These are phyloP conservation scores for Rhodotorula sp. DNA, from an alignment of 1,284 basidiomycete genomes.

Conservation along the genomic window DNA sequence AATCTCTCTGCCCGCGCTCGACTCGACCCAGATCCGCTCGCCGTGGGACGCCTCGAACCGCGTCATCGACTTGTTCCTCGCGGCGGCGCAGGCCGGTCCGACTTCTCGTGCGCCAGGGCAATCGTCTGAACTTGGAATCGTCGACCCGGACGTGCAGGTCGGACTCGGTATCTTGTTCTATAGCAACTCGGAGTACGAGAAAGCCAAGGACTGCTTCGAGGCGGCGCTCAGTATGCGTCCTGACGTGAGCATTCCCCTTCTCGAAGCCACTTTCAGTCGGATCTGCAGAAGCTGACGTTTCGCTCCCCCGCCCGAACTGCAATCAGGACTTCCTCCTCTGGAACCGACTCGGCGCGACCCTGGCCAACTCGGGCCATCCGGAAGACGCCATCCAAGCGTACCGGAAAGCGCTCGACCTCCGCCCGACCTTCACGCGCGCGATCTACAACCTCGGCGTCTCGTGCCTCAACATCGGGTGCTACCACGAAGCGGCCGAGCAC, in stretches of 20 bases:
- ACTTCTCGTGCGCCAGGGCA: slow-evolving; percentile 35
- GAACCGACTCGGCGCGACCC: slow-evolving; percentile 92
- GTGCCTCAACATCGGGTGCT: slow-evolving; percentile 93
- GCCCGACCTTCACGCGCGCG: slow-evolving; percentile 94
- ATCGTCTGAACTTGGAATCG: slow-evolving; percentile 59
- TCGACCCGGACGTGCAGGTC: slow-evolving; percentile 92
- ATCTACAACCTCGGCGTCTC: slow-evolving; percentile 72
- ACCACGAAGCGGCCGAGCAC: slow-evolving; percentile 95
- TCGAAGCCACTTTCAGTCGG: background rate
- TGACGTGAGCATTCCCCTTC: slow-evolving; percentile 58
- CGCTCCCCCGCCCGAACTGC: background rate
- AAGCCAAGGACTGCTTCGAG: slow-evolving; percentile 91
- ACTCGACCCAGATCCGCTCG: slow-evolving; percentile 46
- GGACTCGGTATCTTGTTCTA: slow-evolving; percentile 93
- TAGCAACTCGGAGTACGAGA: slow-evolving; percentile 75
- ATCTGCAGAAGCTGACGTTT: background rate
- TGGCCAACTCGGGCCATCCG: slow-evolving; percentile 91
- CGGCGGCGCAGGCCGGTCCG: slow-evolving; percentile 66
- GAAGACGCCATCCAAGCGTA: slow-evolving; percentile 96
- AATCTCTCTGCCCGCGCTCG: slow-evolving; percentile 19
- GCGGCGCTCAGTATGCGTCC: slow-evolving; percentile 84
- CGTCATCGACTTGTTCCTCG: slow-evolving; percentile 79
- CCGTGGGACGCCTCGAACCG: slow-evolving; percentile 82
- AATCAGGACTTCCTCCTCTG: slow-evolving; percentile 85
- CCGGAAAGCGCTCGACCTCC: slow-evolving; percentile 83